Conservation (phyloP, 228 moss, liverwort and hornwort species). For the Sphagnum magellanicum region DNA sequence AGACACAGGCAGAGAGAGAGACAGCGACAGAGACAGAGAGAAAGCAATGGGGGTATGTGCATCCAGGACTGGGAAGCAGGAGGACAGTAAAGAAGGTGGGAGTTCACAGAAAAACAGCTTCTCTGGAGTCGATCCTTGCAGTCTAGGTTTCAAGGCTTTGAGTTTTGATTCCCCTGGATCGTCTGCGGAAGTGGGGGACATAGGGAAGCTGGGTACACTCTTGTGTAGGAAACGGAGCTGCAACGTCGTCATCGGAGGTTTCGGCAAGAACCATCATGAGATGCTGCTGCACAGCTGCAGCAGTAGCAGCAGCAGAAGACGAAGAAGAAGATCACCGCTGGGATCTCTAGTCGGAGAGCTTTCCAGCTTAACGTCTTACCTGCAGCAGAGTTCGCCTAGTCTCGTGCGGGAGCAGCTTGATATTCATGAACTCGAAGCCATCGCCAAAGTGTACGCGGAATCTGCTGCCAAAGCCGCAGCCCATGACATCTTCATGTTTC, state of each 20-base stretch:
- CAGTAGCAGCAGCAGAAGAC: constrained; percentile 15
- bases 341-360: constrained; percentile 49
- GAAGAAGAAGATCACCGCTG: constrained; percentile 37
- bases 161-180: constrained; percentile 49
- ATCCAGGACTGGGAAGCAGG: constrained; percentile 16
- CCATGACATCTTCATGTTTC: constrained; percentile 58
- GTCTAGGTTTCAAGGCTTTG: constrained; percentile 20
- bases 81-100: constrained; percentile 12
- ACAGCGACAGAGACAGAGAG: neutral
- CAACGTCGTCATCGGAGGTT: constrained; percentile 12
- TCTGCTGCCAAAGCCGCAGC: constrained; percentile 75
- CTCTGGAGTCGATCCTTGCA: neutral
- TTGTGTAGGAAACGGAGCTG: constrained; percentile 45
- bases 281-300: constrained; percentile 10
- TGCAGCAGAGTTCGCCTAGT: constrained; percentile 16
- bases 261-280: constrained; percentile 40
- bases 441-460: constrained; percentile 60
- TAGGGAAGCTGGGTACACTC: constrained; percentile 49
- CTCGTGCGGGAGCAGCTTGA: neutral
- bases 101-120: constrained; percentile 4
- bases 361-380: too few relatives aligned
- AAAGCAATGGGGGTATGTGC: constrained; percentile 27
- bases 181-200: constrained; percentile 70
- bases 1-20: neutral
- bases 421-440: constrained; percentile 56